Conservation (phyloP, 2,329 filamentous ascomycete species). For the Aspergillus viridinutans region DNA sequence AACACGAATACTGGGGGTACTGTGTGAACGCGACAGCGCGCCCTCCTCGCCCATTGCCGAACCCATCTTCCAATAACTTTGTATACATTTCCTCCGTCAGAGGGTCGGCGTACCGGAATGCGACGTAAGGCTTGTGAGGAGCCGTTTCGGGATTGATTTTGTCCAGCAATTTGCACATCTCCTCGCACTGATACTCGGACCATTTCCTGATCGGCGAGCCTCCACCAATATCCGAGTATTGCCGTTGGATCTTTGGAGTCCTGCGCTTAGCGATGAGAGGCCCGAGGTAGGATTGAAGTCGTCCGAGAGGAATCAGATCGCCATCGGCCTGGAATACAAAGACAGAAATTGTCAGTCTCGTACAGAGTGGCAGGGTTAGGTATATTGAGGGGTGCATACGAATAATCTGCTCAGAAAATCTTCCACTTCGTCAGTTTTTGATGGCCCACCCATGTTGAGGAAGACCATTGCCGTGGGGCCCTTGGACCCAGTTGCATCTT, state of each 20-base stretch:
- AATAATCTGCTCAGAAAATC: slow-evolving; percentile 89
- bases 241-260: slow-evolving; percentile 94
- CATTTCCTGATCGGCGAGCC: slow-evolving; percentile 98
- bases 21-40: slow-evolving; percentile 96
- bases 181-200: slow-evolving; percentile 88
- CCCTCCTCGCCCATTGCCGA: slow-evolving; percentile 83
- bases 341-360: slow-evolving; percentile 4
- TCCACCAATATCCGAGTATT: slow-evolving; percentile 91
- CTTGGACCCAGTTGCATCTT: slow-evolving; percentile 64
- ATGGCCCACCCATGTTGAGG: slow-evolving; percentile 97
- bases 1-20: slow-evolving; percentile 98
- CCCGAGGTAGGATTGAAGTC: slow-evolving; percentile 84
- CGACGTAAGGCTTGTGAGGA: slow-evolving; percentile 95
- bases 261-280: slow-evolving; percentile 79
- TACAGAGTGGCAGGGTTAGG: not conserved
- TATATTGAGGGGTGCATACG: slow-evolving; percentile 51
- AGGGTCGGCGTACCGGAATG: slow-evolving; percentile 91
- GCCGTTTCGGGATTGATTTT: slow-evolving; percentile 86
- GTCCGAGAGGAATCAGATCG: slow-evolving; percentile 92
- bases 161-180: slow-evolving; percentile 98
- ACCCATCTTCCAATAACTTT: slow-evolving; percentile 77
- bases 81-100: slow-evolving; percentile 93
- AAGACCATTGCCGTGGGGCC: slow-evolving; percentile 98
- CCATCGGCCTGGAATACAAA: slow-evolving; percentile 65
- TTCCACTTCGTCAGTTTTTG: slow-evolving; percentile 80